A percentile compares a stretch with the other conserved stretches of the same genome.
Conservation (phyloP, 208 protist genomes). For the Angomonas deanei region DNA sequence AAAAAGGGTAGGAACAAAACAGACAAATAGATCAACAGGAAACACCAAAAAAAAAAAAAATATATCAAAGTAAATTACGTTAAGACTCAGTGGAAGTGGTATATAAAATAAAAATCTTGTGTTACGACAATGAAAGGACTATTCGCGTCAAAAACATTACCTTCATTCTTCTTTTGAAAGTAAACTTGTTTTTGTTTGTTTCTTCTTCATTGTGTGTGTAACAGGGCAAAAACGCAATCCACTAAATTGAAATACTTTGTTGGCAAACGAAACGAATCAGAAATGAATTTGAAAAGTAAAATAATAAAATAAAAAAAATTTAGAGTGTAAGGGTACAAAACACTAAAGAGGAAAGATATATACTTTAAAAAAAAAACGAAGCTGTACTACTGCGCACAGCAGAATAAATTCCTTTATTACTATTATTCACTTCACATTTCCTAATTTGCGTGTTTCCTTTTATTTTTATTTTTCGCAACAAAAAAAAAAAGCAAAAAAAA, state of each 20-base stretch:
- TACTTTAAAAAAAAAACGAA: too few species aligned
- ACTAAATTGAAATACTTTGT: too few species aligned
- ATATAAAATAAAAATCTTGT: too few species aligned
- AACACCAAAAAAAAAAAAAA: too few species aligned
- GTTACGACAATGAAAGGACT: too few species aligned
- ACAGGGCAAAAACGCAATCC: slow-evolving; percentile 7
- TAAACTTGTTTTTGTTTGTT: slow-evolving; percentile 13
- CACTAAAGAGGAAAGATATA: slow-evolving; percentile 1
- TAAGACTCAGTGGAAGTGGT: too few species aligned
- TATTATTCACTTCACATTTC: not conserved
- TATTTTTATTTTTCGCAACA: not conserved
- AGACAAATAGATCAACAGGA: too few species aligned
- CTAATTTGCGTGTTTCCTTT: not conserved
- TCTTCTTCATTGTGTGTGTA: not conserved
- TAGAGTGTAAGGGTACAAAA: not conserved
- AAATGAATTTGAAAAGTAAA: not conserved
- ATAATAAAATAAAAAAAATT: slow-evolving; percentile 6
- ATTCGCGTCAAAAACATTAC: too few species aligned
- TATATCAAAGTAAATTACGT: too few species aligned
- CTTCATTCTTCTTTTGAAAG: too few species aligned
- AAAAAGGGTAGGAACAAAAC: not conserved
- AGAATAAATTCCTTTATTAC: too few species aligned
- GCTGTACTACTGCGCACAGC: too few species aligned
- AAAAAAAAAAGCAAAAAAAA: not conserved
- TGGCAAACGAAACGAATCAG: slow-evolving; percentile 1